Evolutionary conservation across 2,329 filamentous ascomycete genomes (phyloP).

Genomic region (Pyricularia pennisetigena): DNA sequence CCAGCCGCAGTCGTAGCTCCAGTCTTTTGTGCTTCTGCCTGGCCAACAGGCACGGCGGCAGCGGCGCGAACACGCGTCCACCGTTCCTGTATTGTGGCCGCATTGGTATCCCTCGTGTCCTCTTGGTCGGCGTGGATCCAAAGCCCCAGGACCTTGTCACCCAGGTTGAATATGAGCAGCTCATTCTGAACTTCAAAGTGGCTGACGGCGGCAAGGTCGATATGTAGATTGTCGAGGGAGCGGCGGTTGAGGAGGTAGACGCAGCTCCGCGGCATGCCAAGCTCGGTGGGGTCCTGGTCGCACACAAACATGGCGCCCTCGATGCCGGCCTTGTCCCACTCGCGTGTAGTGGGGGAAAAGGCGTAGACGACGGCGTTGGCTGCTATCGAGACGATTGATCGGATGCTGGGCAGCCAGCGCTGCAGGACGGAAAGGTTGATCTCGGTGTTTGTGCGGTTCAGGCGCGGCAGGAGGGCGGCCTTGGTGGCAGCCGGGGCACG

Average conservation of each 20-base stretch:
- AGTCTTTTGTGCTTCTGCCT: neutral
- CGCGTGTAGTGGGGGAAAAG: slow-evolving; percentile 52
- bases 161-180: slow-evolving; percentile 39
- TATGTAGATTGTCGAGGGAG: slow-evolving; percentile 59
- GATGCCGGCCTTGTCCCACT: slow-evolving; percentile 78
- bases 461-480: slow-evolving; percentile 36
- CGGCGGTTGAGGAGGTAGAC: slow-evolving; percentile 67
- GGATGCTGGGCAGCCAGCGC: slow-evolving; percentile 68
- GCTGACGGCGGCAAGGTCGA: slow-evolving; percentile 50
- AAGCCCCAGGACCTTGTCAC: slow-evolving; percentile 34
- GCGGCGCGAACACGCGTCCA: slow-evolving; percentile 22
- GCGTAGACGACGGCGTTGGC: slow-evolving; percentile 81
- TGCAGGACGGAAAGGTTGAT: slow-evolving; percentile 80
- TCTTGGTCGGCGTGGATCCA: slow-evolving; percentile 35
- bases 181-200: slow-evolving; percentile 54
- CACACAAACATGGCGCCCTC: slow-evolving; percentile 89
- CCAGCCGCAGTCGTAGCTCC: neutral
- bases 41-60: neutral
- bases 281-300: slow-evolving; percentile 38
- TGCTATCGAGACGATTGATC: slow-evolving; percentile 66
- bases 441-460: slow-evolving; percentile 66
- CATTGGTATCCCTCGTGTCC: slow-evolving; percentile 13
- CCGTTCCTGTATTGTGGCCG: slow-evolving; percentile 26
- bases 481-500: slow-evolving; percentile 27
- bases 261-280: slow-evolving; percentile 34